Percentiles rank a stretch among this genome's conserved stretches.
phyloP scores from a whole-genome alignment of 108 stramenopile species.

The Nitzschia sp. region DNA sequence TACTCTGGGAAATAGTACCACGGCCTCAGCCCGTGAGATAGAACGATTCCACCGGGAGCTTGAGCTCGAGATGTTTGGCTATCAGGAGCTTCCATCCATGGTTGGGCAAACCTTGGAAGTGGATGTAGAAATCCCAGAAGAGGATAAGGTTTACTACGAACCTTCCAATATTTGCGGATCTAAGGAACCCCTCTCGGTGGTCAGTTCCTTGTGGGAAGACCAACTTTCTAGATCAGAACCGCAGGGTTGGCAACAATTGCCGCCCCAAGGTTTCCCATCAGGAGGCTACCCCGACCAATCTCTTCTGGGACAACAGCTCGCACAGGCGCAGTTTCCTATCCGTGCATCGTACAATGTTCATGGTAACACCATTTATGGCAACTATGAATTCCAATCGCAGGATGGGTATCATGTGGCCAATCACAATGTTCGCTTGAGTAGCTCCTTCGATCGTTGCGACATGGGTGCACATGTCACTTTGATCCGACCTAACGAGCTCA shows the following conservation, averaged over 20 bases:
- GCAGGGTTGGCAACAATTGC: too few species aligned
- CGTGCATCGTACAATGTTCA: not conserved
- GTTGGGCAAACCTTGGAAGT: slow-evolving; percentile 25
- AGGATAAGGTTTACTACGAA: slow-evolving; percentile 1
- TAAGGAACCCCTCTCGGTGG: not conserved
- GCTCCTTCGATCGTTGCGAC: not conserved
- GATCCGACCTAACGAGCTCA: too few species aligned
- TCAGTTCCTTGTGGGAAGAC: too few species aligned
- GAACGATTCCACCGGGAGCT: slow-evolving; percentile 36
- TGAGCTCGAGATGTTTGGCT: slow-evolving; percentile 36
- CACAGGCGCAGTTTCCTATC: not conserved
- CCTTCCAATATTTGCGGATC: slow-evolving; percentile 10
- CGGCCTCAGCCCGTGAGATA: slow-evolving; percentile 22
- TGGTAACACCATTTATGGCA: not conserved
- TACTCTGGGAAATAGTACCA: slow-evolving; percentile 24
- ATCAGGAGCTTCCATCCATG: slow-evolving; percentile 18
- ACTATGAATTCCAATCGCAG: not conserved
- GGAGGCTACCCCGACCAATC: slow-evolving; percentile 3
- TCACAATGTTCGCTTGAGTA: not conserved
- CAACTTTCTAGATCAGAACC: too few species aligned
- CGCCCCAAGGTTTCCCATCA: too few species aligned
- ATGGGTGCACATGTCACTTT: too few species aligned
- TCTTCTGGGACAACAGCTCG: not conserved
- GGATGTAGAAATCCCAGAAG: slow-evolving; percentile 11
- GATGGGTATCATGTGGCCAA: not conserved